These are phyloP conservation scores for Thermochaetoides dissita DNA, from an alignment of 2,329 filamentous ascomycete species.

Conservation along the genomic window DNA sequence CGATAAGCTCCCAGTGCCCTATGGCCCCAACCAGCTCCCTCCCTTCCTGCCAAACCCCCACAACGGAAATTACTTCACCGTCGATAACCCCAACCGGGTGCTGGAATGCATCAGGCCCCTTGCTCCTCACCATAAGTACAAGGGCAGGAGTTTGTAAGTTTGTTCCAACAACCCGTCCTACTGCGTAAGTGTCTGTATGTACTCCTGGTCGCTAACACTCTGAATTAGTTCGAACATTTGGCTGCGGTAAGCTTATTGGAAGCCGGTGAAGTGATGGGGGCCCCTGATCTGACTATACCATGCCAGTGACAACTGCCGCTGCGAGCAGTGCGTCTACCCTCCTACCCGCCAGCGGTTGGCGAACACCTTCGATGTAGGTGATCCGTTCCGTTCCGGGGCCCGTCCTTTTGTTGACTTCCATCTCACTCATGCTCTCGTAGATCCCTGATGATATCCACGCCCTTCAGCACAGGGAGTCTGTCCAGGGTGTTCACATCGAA, in stretches of 20 bases:
- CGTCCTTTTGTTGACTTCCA: not conserved
- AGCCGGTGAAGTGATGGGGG: not conserved
- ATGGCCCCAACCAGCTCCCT: too few species aligned
- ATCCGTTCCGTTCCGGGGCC: not conserved
- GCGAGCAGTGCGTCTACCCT: conserved; percentile 49
- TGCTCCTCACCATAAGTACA: too few species aligned
- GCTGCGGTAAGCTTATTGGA: conserved; percentile 12
- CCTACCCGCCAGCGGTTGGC: conserved; percentile 56
- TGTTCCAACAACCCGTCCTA: not conserved
- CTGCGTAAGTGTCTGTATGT: not conserved
- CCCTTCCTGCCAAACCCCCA: too few species aligned
- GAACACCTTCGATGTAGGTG: conserved; percentile 50
- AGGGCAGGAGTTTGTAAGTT: too few species aligned
- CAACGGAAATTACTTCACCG: too few species aligned
- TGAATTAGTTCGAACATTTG: conserved; percentile 8
- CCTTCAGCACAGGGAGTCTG: conserved; percentile 19
- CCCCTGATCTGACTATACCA: not conserved
- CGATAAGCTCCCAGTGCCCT: too few species aligned
- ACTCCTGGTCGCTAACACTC: not conserved
- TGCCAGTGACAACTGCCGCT: conserved; percentile 60
- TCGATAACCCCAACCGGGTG: too few species aligned
- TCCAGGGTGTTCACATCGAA: conserved; percentile 1
- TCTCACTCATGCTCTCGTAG: conserved; percentile 21
- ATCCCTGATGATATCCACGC: conserved; percentile 30
- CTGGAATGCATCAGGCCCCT: too few species aligned